Percentiles rank a stretch among this genome's conserved stretches.
These are phyloP conservation scores for Thermomyces lanuginosus DNA, from an alignment of 2,329 filamentous ascomycete genomes.

Conservation along the genomic window DNA sequence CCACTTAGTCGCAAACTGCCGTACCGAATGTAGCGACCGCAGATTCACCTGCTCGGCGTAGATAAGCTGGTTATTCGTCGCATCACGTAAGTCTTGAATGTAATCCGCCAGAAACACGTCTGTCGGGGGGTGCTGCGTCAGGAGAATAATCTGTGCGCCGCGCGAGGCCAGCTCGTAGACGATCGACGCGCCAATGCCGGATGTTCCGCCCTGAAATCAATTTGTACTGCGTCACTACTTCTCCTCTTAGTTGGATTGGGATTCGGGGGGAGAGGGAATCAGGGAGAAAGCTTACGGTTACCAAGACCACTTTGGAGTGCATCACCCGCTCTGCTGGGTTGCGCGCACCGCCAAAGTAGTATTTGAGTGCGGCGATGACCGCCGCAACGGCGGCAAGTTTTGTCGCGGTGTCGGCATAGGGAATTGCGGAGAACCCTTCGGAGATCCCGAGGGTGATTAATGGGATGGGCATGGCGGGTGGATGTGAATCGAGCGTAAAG, in stretches of 20 bases:
- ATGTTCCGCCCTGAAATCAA: slow-evolving; percentile 56
- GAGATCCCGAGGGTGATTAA: slow-evolving; percentile 38
- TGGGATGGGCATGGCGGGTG: slow-evolving; percentile 42
- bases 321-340: slow-evolving; percentile 68
- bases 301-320: slow-evolving; percentile 84
- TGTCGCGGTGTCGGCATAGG: slow-evolving; percentile 37
- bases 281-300: slow-evolving; percentile 46
- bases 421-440: slow-evolving; percentile 39
- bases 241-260: not conserved
- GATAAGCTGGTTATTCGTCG: slow-evolving; percentile 69
- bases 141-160: slow-evolving; percentile 78
- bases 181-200: slow-evolving; percentile 69
- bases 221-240: not conserved
- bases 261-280: slow-evolving; percentile 1
- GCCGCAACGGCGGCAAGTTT: slow-evolving; percentile 37
- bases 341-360: slow-evolving; percentile 56
- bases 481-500: not conserved
- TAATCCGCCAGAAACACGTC: slow-evolving; percentile 87
- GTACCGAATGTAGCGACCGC: slow-evolving; percentile 71
- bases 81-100: slow-evolving; percentile 67
- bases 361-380: slow-evolving; percentile 47
- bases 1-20: slow-evolving; percentile 91
- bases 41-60: slow-evolving; percentile 94
- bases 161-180: slow-evolving; percentile 58
- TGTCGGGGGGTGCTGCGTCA: slow-evolving; percentile 64